Evolutionary conservation across 1,139 yeast species (phyloP).

Genomic region (Kodamaea alishanica): DNA sequence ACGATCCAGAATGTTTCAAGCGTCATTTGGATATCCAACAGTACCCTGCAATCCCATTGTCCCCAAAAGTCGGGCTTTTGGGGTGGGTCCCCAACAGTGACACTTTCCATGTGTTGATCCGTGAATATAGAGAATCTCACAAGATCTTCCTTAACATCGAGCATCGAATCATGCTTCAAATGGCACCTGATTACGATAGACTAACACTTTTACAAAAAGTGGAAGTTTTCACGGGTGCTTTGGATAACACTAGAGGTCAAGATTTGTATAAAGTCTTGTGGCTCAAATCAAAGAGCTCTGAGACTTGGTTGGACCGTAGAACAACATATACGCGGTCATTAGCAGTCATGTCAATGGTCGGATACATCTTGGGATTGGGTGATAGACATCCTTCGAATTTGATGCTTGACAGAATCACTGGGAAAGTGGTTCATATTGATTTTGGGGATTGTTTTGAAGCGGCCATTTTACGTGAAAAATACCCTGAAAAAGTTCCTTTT

Average conservation of each 20-base stretch:
- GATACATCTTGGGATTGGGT: slow-evolving; percentile 92
- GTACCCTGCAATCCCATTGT: slow-evolving; percentile 88
- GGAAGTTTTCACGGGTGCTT: slow-evolving; percentile 93
- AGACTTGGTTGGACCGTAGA: slow-evolving; percentile 96
- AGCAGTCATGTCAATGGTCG: slow-evolving; percentile 99
- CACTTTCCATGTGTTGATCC: slow-evolving; percentile 88
- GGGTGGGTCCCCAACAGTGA: slow-evolving; percentile 99
- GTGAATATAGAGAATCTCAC: slow-evolving; percentile 89
- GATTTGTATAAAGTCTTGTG: slow-evolving; percentile 93
- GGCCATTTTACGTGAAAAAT: slow-evolving; percentile 91
- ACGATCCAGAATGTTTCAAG: slow-evolving; percentile 94
- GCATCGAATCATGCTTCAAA: slow-evolving; percentile 91
- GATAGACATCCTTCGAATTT: slow-evolving; percentile 97
- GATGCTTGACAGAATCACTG: slow-evolving; percentile 91
- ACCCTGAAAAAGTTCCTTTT: slow-evolving; percentile 97
- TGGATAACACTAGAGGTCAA: slow-evolving; percentile 94
- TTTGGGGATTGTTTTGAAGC: slow-evolving; percentile 99
- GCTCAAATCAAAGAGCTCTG: slow-evolving; percentile 94
- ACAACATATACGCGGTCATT: slow-evolving; percentile 93
- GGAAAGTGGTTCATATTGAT: slow-evolving; percentile 95
- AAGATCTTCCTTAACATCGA: slow-evolving; percentile 88
- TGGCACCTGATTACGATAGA: slow-evolving; percentile 97
- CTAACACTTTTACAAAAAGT: slow-evolving; percentile 86
- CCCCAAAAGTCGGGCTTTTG: slow-evolving; percentile 93
- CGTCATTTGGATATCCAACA: slow-evolving; percentile 91